A percentile compares a stretch with the other conserved stretches of the same genome.
phyloP scores from a whole-genome alignment of 257 asterid genomes.

The Euphrasia confusa region DNA sequence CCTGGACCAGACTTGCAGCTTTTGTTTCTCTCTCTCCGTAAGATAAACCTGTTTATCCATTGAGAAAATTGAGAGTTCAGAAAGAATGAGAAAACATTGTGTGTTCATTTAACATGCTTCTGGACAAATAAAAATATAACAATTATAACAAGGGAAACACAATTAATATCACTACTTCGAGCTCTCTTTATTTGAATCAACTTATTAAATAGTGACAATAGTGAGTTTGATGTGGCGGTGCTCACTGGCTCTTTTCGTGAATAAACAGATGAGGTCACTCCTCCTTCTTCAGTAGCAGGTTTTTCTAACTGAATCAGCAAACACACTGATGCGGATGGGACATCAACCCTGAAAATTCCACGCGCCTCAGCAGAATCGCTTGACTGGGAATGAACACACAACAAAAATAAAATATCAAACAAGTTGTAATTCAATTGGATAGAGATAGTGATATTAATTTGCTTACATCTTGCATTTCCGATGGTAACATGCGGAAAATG shows the following conservation, averaged over 20 bases:
- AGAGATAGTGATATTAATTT: constrained; percentile 11
- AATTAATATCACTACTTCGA: constrained; percentile 7
- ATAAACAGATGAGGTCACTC: constrained; percentile 95
- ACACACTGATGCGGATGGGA: constrained; percentile 95
- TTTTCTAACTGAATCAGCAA: constrained; percentile 94
- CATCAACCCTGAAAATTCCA: constrained; percentile 84
- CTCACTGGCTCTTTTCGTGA: constrained; percentile 99
- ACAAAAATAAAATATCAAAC: constrained; percentile 8
- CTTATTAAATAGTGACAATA: constrained; percentile 19
- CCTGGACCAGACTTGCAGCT: constrained; percentile 96
- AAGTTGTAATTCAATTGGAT: background rate
- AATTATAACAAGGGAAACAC: constrained; percentile 17
- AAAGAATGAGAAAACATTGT: constrained; percentile 22
- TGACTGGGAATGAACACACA: constrained; percentile 43
- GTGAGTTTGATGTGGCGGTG: constrained; percentile 21
- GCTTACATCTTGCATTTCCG: constrained; percentile 83
- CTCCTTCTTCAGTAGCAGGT: constrained; percentile 98
- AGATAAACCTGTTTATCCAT: constrained; percentile 61
- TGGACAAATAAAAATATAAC: background rate
- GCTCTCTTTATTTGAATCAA: constrained; percentile 13
- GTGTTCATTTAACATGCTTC: background rate
- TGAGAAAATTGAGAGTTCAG: constrained; percentile 14
- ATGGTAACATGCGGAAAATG: constrained; percentile 64
- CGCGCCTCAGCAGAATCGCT: constrained; percentile 59
- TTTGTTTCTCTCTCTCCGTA: constrained; percentile 96